Evolutionary conservation across 495 filamentous ascomycete genomes (phyloP).

Genomic region (Staphylotrichum tortipilum): DNA sequence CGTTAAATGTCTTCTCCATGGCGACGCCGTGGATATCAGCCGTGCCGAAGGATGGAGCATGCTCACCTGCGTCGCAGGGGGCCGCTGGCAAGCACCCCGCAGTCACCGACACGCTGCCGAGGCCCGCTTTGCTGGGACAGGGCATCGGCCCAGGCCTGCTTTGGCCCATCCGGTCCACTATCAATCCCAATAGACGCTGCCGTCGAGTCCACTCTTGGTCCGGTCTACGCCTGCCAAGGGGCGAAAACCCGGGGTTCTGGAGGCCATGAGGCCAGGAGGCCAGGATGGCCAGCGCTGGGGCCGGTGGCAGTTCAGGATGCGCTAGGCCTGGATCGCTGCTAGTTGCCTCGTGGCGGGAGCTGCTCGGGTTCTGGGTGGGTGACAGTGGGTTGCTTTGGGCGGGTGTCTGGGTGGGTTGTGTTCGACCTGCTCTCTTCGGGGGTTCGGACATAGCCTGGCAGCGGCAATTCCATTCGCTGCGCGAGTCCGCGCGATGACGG

Average conservation of each 20-base stretch:
- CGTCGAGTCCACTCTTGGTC: not conserved
- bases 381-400: too few relatives aligned
- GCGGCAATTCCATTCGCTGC: constrained; percentile 10
- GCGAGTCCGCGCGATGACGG: not conserved
- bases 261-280: not conserved
- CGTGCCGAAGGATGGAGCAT: constrained; percentile 9
- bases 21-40: constrained; percentile 10
- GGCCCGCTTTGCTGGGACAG: constrained; percentile 11
- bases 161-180: constrained; percentile 3
- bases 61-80: constrained; percentile 2
- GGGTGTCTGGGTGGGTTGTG: too few relatives aligned
- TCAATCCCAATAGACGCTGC: constrained; percentile 4
- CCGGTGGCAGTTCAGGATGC: not conserved
- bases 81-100: constrained; percentile 10
- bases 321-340: not conserved
- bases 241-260: constrained; percentile 5
- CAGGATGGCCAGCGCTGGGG: not conserved
- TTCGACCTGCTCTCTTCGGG: too few relatives aligned
- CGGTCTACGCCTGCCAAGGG: not conserved
- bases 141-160: not conserved
- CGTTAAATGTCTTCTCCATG: constrained; percentile 7
- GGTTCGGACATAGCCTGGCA: constrained; percentile 9
- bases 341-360: not conserved
- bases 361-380: not conserved
- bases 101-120: constrained; percentile 1